Evolutionary conservation across 2,329 filamentous ascomycete genomes (phyloP).

Genomic region (Hypoxylon rubiginosum): DNA sequence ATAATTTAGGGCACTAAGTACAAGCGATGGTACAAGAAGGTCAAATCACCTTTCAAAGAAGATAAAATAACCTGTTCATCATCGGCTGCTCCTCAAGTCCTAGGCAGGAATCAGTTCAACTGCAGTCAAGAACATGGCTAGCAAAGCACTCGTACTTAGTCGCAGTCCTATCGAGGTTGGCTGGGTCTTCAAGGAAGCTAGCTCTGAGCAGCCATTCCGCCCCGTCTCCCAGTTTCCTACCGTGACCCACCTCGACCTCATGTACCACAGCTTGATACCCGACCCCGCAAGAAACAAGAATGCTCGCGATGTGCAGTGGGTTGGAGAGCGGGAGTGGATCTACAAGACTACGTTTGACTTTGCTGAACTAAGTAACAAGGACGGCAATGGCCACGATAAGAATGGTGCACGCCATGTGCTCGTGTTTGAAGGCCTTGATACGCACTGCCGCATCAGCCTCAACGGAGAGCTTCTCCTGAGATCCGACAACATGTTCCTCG

Average conservation of each 20-base stretch:
- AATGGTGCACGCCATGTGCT: constrained; percentile 9
- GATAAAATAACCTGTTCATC: too few species aligned
- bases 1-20: too few species aligned
- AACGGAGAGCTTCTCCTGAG: constrained; percentile 10
- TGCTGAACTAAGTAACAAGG: background rate
- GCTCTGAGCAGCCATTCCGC: constrained; percentile 14
- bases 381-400: constrained; percentile 6
- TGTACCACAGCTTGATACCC: constrained; percentile 7
- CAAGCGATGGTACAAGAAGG: too few species aligned
- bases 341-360: constrained; percentile 13
- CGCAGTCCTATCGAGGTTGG: constrained; percentile 9
- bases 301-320: constrained; percentile 14
- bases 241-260: constrained; percentile 13
- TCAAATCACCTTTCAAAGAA: too few species aligned
- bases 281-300: constrained; percentile 15
- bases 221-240: constrained; percentile 10
- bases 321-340: constrained; percentile 14
- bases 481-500: constrained; percentile 18
- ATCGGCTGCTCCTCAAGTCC: too few species aligned
- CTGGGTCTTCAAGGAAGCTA: constrained; percentile 15
- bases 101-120: too few species aligned
- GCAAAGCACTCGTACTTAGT: constrained; percentile 6
- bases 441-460: constrained; percentile 2
- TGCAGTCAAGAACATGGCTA: too few species aligned
- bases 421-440: constrained; percentile 24